Conservation (phyloP, 495 filamentous ascomycete species). For the Melanomma pulvis-pyrius region DNA sequence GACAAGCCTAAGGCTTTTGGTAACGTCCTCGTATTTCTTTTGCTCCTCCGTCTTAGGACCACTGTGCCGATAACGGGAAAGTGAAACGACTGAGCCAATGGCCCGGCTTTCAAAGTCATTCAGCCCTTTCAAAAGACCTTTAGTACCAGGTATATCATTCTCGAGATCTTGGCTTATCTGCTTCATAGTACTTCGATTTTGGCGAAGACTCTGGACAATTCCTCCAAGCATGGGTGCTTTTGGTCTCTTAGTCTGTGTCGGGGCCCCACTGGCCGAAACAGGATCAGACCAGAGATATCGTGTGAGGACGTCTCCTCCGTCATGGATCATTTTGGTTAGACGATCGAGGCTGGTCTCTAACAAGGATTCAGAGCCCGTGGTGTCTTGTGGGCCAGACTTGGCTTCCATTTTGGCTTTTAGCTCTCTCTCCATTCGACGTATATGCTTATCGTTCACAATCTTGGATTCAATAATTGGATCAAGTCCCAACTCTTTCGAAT, state of each 20-base stretch:
- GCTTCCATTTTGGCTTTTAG: not conserved
- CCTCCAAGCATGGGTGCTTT: not conserved
- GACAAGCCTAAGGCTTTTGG: not conserved
- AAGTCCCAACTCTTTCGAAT: slow-evolving; percentile 8
- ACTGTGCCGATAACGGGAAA: not conserved
- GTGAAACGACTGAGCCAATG: not conserved
- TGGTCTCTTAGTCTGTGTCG: not conserved
- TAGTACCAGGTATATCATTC: slow-evolving; percentile 16
- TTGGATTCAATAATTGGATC: slow-evolving; percentile 10
- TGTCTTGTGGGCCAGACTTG: not conserved
- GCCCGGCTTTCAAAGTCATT: not conserved
- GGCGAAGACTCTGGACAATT: slow-evolving; percentile 3
- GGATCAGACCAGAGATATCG: slow-evolving; percentile 26
- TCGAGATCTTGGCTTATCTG: slow-evolving; percentile 10
- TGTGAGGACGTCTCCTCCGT: slow-evolving; percentile 5
- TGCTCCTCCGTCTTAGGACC: not conserved
- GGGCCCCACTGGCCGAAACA: not conserved
- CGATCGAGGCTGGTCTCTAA: slow-evolving; percentile 19
- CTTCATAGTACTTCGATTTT: slow-evolving; percentile 7
- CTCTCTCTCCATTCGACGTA: slow-evolving; percentile 16
- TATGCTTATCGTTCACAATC: slow-evolving; percentile 23
- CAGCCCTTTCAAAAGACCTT: slow-evolving; percentile 6
- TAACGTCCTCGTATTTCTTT: not conserved
- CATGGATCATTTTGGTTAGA: slow-evolving; percentile 18
- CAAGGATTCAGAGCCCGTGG: not conserved